Base-by-base conservation (phyloP, 106 monocot genomes). In the Allium fistulosum region DNA sequence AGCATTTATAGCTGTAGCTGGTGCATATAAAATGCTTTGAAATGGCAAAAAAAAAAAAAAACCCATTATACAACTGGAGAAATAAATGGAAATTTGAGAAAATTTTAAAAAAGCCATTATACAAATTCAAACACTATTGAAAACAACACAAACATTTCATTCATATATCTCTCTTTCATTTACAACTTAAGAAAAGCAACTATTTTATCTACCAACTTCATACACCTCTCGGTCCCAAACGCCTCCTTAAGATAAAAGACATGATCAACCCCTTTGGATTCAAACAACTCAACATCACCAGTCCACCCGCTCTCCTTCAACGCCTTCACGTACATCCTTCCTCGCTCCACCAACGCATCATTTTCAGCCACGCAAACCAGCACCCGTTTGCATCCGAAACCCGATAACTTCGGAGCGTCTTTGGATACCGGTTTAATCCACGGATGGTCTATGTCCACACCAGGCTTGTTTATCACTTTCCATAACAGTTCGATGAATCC, bases 381-480 rank as follows among this genome's bases (percentile, higher is more conserved):
- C 59, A 58, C 70, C 49, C 55, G 46, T 6, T 55, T 55, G 6
- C 53, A 55, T 65, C 57, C 14, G 16, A 80, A 85, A 27, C 68
- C 57, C 68, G 66, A 15, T 76, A 46, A 46, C 7, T 11, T 49
- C 76, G 72, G 6, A 17, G 47, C 73, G 3, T 45, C 62, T 72
- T 72, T 78, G 46, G 59, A 74, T 64, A 62, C 22, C 46, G 82
- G 82, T 47, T 78, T 71, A 9, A 74, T 16, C 59, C 66, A 11
- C 6, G 59, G 61, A 26, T 84, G 76, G n/a, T 55, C 62, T 58
- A 72, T 18, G 59, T 80, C 80, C 60, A 53, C 73, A 73, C 72
- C 70, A 15, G 53, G 53, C 7, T 1, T 12, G 53, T 55, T 55
- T 17, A 68, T 66, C 50, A 5, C 22, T 65, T 80, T 77, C 53